phyloP scores from a whole-genome alignment of 1,284 basidiomycete species.

The Tylopilus sp. region DNA sequence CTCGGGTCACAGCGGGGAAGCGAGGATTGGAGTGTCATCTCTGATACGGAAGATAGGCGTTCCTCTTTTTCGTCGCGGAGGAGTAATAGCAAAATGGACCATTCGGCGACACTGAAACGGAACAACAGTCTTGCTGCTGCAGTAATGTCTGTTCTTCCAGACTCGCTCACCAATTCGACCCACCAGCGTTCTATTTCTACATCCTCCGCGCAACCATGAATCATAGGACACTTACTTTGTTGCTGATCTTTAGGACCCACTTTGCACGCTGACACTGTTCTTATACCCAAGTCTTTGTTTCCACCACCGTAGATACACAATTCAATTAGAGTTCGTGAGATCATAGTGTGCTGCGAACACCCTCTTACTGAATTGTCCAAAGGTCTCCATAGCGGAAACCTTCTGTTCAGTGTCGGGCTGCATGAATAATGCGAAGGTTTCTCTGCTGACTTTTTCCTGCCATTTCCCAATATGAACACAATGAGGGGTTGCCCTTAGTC shows the following conservation, averaged over 20 bases:
- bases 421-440: conserved; percentile 88
- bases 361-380: conserved; percentile 83
- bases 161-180: conserved; percentile 44
- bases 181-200: conserved; percentile 38
- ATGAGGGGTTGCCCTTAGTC: conserved; percentile 82
- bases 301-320: conserved; percentile 10
- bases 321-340: conserved; percentile 19
- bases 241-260: not conserved
- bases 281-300: conserved; percentile 13
- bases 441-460: conserved; percentile 59
- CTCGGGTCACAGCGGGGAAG: conserved; percentile 53
- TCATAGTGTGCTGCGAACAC: conserved; percentile 79
- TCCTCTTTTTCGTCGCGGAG: conserved; percentile 48
- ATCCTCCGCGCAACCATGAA: conserved; percentile 20
- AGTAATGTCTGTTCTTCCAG: conserved; percentile 55
- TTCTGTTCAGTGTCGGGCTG: conserved; percentile 81
- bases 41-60: conserved; percentile 59
- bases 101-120: conserved; percentile 43
- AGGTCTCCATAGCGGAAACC: conserved; percentile 67
- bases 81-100: conserved; percentile 32
- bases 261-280: not conserved
- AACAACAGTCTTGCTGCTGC: conserved; percentile 58
- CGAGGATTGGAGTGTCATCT: conserved; percentile 80
- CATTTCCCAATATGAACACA: conserved; percentile 71
- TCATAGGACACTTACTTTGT: not conserved